A percentile compares a stretch with the other conserved stretches of the same genome.
phyloP scores from a whole-genome alignment of 257 asterid genomes.

The Henckelia pumila region DNA sequence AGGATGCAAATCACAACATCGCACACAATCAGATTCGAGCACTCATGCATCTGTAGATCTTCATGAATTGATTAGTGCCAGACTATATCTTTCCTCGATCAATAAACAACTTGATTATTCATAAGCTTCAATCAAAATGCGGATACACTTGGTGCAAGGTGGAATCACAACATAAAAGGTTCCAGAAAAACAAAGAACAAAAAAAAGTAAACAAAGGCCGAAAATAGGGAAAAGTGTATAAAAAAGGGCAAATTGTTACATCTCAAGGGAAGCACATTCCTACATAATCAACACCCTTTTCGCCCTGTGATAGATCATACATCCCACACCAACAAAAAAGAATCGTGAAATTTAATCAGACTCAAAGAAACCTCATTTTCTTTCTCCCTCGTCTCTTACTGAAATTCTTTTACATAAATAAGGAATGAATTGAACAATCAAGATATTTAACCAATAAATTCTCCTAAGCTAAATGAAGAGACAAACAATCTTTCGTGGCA shows the following conservation, averaged over 20 bases:
- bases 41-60: background rate
- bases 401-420: slow-evolving; percentile 23
- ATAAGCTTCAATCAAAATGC: background rate
- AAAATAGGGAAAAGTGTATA: slow-evolving; percentile 1
- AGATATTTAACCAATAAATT: slow-evolving; percentile 26
- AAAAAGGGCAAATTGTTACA: slow-evolving; percentile 22
- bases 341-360: slow-evolving; percentile 24
- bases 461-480: background rate
- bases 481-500: background rate
- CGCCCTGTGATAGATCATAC: slow-evolving; percentile 4
- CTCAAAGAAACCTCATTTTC: slow-evolving; percentile 21
- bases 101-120: background rate
- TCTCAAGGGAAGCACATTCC: slow-evolving; percentile 16
- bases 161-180: background rate
- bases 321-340: slow-evolving; percentile 8
- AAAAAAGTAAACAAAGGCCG: slow-evolving; percentile 28
- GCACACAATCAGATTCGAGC: background rate
- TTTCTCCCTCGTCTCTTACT: slow-evolving; percentile 18
- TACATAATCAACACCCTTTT: background rate
- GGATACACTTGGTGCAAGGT: background rate
- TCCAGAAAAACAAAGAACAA: background rate
- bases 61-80: no score
- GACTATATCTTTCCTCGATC: no score
- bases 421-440: slow-evolving; percentile 15
- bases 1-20: no score